Percentiles rank a stretch among this genome's conserved stretches.
phyloP scores from a whole-genome alignment of 83 land plant species.

The Isoetes engelmannii region DNA sequence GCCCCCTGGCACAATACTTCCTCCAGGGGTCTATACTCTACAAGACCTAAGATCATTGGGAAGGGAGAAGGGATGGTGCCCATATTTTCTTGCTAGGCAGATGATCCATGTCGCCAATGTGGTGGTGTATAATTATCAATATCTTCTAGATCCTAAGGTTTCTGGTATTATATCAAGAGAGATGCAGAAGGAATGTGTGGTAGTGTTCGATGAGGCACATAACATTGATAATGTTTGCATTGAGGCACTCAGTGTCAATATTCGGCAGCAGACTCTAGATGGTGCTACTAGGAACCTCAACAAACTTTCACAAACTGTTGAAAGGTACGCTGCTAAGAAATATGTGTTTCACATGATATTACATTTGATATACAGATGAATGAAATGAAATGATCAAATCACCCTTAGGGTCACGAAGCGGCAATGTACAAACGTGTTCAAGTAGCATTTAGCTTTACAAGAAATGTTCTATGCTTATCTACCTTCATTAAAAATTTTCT shows the following conservation, averaged over 20 bases:
- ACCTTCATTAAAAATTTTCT: no score
- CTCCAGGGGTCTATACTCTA: conserved; percentile 89
- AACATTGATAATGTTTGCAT: conserved; percentile 99
- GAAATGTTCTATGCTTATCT: no score
- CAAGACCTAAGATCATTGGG: conserved; percentile 78
- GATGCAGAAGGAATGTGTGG: conserved; percentile 92
- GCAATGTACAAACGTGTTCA: no score
- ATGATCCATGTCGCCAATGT: conserved; percentile 93
- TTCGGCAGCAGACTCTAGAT: conserved; percentile 76
- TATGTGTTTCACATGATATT: no score
- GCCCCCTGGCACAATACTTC: conserved; percentile 50
- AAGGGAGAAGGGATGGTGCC: conserved; percentile 86
- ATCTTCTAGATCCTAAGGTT: conserved; percentile 95
- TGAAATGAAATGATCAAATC: no score
- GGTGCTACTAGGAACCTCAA: conserved; percentile 79
- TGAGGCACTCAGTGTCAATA: conserved; percentile 95
- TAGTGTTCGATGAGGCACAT: conserved; percentile 98
- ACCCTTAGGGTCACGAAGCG: no score
- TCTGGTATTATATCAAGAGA: conserved; percentile 90
- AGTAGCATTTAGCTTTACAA: no score
- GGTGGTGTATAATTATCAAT: conserved; percentile 94
- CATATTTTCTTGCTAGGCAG: conserved; percentile 87
- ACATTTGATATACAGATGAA: no score
- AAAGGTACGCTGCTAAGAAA: conserved; percentile 44
- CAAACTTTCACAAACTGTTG: conserved; percentile 64